A percentile compares a stretch with the other conserved stretches of the same genome.
Conservation (phyloP, 495 filamentous ascomycete genomes). For the Opeltia flavorubescens region DNA sequence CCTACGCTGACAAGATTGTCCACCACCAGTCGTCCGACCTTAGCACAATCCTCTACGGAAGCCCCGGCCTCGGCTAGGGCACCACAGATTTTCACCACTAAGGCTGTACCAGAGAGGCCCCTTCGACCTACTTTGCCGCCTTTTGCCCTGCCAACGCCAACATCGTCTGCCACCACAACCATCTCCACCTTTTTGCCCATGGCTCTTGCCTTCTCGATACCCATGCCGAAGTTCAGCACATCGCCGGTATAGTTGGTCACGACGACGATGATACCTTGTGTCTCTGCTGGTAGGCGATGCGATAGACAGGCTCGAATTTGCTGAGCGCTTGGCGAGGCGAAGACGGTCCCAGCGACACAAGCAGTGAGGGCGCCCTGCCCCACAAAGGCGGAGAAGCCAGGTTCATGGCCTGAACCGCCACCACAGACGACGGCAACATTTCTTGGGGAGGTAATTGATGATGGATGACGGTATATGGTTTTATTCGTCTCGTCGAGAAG, state of each 20-base stretch:
- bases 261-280: slow-evolving; percentile 56
- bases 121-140: slow-evolving; percentile 84
- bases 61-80: slow-evolving; percentile 66
- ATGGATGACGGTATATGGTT: slow-evolving; percentile 66
- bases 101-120: slow-evolving; percentile 80
- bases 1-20: slow-evolving; percentile 77
- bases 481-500: slow-evolving; percentile 72
- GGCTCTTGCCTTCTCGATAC: slow-evolving; percentile 80
- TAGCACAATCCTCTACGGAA: slow-evolving; percentile 50
- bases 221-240: slow-evolving; percentile 90
- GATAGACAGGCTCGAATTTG: slow-evolving; percentile 71
- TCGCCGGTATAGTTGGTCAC: slow-evolving; percentile 62
- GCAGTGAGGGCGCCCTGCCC: slow-evolving; percentile 68
- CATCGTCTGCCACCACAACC: slow-evolving; percentile 92
- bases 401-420: slow-evolving; percentile 88
- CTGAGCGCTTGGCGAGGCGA: slow-evolving; percentile 75
- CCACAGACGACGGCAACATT: slow-evolving; percentile 78
- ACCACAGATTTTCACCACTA: slow-evolving; percentile 80
- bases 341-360: slow-evolving; percentile 84
- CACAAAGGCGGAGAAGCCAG: slow-evolving; percentile 64
- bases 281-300: slow-evolving; percentile 48
- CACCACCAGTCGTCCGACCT: slow-evolving; percentile 56
- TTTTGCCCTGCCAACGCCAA: slow-evolving; percentile 70
- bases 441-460: slow-evolving; percentile 14
- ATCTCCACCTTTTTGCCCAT: slow-evolving; percentile 72